These are phyloP conservation scores for Pisolithus marmoratus DNA, from an alignment of 768 basidiomycete genomes.

Conservation along the genomic window DNA sequence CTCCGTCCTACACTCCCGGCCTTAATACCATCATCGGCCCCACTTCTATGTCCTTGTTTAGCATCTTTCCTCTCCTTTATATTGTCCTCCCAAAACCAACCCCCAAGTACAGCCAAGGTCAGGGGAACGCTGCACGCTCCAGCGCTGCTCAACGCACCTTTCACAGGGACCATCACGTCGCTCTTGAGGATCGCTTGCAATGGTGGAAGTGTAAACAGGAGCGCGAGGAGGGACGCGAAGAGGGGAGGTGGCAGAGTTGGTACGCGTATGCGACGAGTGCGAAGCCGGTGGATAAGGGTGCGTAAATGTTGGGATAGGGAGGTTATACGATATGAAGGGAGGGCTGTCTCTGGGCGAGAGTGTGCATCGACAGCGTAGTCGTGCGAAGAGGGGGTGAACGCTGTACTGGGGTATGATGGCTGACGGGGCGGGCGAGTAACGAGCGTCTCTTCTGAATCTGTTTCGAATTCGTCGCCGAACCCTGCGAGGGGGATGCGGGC, in stretches of 20 bases:
- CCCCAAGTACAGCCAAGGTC: conserved; percentile 87
- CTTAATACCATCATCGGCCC: not conserved
- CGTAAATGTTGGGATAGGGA: too few species aligned
- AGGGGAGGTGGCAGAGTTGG: conserved; percentile 73
- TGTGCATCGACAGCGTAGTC: not conserved
- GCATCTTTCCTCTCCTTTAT: not conserved
- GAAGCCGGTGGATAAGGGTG: too few species aligned
- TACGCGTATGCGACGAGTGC: too few species aligned
- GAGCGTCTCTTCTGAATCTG: conserved; percentile 17
- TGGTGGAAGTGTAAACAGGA: conserved; percentile 73
- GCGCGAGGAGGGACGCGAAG: conserved; percentile 69
- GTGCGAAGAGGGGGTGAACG: not conserved
- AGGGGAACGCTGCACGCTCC: conserved; percentile 83
- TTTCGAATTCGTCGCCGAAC: conserved; percentile 14
- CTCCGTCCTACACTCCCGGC: too few species aligned
- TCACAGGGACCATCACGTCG: conserved; percentile 56
- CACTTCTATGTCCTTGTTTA: not conserved
- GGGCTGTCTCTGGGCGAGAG: too few species aligned
- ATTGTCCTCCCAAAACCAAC: conserved; percentile 68
- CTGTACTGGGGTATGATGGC: conserved; percentile 19
- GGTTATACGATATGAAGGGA: too few species aligned
- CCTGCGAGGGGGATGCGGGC: conserved; percentile 4
- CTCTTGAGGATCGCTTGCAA: conserved; percentile 64
- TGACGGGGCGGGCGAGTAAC: conserved; percentile 21
- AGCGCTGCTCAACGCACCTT: conserved; percentile 58